Conservation (phyloP, 768 basidiomycete genomes). For the Mycena sanguinolenta region DNA sequence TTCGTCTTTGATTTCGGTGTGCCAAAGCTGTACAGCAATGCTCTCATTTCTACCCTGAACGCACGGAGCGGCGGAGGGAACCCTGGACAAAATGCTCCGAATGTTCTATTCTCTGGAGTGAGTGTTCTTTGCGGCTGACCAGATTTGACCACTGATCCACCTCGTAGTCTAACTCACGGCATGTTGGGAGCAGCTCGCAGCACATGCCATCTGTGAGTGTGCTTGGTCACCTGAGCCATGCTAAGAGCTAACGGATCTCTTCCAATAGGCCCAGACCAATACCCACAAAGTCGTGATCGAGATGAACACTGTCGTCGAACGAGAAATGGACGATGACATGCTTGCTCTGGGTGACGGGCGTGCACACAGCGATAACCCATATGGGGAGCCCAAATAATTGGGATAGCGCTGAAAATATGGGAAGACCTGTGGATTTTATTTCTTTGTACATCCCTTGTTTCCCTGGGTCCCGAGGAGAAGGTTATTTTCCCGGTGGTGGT, state of each 20-base stretch:
- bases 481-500: not conserved
- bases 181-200: not conserved
- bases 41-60: not conserved
- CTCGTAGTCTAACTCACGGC: not conserved
- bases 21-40: conserved; percentile 1
- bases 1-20: not conserved
- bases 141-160: not conserved
- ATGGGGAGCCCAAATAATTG: not conserved
- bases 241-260: not conserved
- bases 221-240: not conserved
- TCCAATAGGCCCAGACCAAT: not conserved
- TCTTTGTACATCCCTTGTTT: not conserved
- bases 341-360: not conserved
- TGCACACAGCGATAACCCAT: not conserved
- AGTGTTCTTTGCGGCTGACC: not conserved
- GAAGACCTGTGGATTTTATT: not conserved
- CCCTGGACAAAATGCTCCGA: not conserved
- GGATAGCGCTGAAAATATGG: not conserved
- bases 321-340: not conserved
- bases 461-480: not conserved
- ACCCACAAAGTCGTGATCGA: not conserved
- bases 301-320: not conserved
- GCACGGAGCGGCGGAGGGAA: not conserved
- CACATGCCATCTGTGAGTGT: conserved; percentile 1
- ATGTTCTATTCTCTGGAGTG: not conserved